Percentiles rank a stretch among this genome's conserved stretches.
Conservation (phyloP, 257 asterid genomes). For the Rauvolfia tetraphylla region DNA sequence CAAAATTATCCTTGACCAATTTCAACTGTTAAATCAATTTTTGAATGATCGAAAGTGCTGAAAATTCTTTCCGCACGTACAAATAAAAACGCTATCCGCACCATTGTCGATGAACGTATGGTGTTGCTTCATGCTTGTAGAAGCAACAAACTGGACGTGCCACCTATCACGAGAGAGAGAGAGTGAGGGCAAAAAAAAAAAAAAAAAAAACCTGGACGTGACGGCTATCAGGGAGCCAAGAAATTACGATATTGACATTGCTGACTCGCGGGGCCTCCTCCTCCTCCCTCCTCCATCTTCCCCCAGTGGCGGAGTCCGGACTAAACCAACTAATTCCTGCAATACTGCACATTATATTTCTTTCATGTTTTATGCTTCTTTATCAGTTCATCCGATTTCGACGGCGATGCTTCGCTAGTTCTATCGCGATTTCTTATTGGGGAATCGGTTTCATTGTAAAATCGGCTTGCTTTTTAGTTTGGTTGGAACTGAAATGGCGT, state of each 20-base stretch:
- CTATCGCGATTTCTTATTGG: background rate
- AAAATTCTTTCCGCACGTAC: too few species aligned
- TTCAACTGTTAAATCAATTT: too few species aligned
- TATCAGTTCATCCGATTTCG: background rate
- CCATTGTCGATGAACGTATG: too few species aligned
- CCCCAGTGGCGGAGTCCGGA: background rate
- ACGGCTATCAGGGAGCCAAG: too few species aligned
- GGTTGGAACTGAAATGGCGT: conserved; percentile 6
- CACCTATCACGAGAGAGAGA: too few species aligned
- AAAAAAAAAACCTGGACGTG: background rate
- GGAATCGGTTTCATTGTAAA: background rate
- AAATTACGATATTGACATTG: conserved; percentile 6
- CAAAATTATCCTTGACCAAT: too few species aligned
- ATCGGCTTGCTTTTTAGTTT: background rate
- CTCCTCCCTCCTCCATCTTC: background rate
- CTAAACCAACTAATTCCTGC: background rate
- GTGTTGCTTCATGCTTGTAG: too few species aligned
- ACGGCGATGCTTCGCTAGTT: background rate
- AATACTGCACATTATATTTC: background rate
- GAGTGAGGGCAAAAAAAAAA: too few species aligned
- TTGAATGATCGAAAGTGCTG: too few species aligned
- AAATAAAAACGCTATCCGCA: too few species aligned
- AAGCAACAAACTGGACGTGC: too few species aligned
- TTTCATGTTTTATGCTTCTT: background rate
- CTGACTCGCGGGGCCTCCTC: background rate